Conservation (phyloP, 768 basidiomycete species). For the Lepiota subincarnata region DNA sequence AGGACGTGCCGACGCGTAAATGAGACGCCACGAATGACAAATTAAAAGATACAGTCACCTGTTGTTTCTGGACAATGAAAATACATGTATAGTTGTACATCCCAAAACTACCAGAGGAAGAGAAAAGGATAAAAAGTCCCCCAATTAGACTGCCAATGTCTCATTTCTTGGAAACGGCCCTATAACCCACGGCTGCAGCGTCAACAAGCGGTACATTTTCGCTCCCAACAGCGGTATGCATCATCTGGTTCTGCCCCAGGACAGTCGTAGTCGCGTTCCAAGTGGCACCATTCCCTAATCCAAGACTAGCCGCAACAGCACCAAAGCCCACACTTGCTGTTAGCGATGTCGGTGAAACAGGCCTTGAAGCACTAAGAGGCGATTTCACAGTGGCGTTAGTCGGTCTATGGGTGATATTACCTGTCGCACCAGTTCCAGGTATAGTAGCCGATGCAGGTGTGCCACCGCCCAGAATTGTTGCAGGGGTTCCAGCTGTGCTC, state of each 20-base stretch:
- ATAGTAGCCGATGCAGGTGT: neutral
- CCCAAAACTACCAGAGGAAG: too few species aligned
- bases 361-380: neutral
- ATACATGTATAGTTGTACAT: too few species aligned
- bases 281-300: constrained; percentile 5
- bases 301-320: constrained; percentile 6
- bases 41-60: too few species aligned
- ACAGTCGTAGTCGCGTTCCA: constrained; percentile 5
- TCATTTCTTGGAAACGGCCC: too few species aligned
- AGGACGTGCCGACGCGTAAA: too few species aligned
- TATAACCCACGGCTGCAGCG: neutral
- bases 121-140: too few species aligned
- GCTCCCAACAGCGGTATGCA: neutral
- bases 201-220: neutral
- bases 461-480: neutral
- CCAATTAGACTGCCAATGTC: too few species aligned
- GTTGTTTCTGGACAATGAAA: too few species aligned
- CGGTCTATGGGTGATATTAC: neutral
- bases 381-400: neutral
- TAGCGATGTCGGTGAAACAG: constrained; percentile 6
- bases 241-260: neutral
- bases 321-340: constrained; percentile 3
- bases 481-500: neutral
- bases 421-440: neutral
- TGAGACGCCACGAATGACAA: too few species aligned